Percentiles rank a stretch among this genome's conserved stretches.
Conservation (phyloP, 2,329 filamentous ascomycete species). For the Albifimbria verrucaria region DNA sequence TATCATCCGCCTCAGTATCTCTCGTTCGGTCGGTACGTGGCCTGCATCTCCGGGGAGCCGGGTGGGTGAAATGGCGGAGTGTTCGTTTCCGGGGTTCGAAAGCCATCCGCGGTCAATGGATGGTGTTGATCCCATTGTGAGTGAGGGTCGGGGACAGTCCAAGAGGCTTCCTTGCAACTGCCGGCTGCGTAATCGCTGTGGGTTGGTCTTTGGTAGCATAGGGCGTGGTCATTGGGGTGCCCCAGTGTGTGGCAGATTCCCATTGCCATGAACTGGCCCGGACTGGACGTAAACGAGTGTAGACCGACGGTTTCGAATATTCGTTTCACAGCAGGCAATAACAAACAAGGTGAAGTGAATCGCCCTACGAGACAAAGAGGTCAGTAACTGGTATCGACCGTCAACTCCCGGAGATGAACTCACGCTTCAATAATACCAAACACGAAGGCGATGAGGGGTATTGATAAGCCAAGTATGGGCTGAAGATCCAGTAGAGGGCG, state of each 20-base stretch:
- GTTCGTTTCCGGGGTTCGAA: no score
- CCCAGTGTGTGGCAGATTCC: no score
- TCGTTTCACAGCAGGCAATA: constrained; percentile 18
- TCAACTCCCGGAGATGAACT: neutral
- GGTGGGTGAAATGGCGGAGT: no score
- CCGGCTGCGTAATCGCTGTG: neutral
- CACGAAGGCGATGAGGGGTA: constrained; percentile 2
- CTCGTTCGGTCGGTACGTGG: no score
- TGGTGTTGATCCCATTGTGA: no score
- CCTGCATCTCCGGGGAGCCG: no score
- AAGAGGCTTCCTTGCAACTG: neutral
- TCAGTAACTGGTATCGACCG: neutral
- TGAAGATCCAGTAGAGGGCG: neutral
- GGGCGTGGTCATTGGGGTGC: neutral
- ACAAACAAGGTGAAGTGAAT: constrained; percentile 16
- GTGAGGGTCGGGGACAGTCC: no score
- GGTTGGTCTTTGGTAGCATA: neutral
- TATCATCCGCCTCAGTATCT: no score
- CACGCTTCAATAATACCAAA: constrained; percentile 7
- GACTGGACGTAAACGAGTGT: constrained; percentile 13
- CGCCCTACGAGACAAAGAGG: constrained; percentile 7
- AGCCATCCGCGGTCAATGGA: no score
- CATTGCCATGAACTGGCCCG: no score
- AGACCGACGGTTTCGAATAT: constrained; percentile 11
- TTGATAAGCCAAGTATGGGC: neutral